These are phyloP conservation scores for Syzygium malaccense DNA, from an alignment of 441 rosid genomes.

Conservation along the genomic window DNA sequence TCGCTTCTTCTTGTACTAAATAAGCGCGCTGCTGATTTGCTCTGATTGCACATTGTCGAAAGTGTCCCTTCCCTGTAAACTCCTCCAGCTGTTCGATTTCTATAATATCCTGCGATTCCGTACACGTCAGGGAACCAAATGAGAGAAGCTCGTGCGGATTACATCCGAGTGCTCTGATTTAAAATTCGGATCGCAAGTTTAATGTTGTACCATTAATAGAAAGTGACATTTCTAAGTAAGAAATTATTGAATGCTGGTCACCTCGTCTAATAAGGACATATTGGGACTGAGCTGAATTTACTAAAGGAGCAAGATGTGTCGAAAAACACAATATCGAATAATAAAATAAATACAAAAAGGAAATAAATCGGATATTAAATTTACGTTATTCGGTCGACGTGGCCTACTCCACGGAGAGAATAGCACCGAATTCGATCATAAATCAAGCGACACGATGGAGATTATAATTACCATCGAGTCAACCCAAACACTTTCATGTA, in stretches of 20 bases:
- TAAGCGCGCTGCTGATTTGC: neutral
- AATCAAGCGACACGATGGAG: neutral
- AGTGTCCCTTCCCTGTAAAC: neutral
- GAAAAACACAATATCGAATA: too few species aligned
- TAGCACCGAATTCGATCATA: accelerated
- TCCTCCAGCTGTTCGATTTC: neutral
- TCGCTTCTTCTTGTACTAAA: neutral
- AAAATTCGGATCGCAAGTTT: neutral
- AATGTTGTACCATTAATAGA: neutral
- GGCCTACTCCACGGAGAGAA: neutral
- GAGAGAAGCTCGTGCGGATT: too few species aligned
- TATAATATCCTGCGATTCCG: neutral
- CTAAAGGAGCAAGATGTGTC: neutral
- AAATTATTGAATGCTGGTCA: too few species aligned
- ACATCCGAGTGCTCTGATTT: too few species aligned
- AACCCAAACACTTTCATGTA: neutral
- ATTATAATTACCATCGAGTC: neutral
- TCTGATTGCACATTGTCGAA: too few species aligned
- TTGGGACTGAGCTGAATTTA: neutral
- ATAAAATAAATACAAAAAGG: too few species aligned
- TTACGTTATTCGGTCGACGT: neutral
- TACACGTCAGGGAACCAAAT: too few species aligned
- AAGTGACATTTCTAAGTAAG: neutral
- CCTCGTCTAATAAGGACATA: neutral
- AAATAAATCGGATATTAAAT: neutral